Base-by-base conservation (phyloP, 2,329 filamentous ascomycete genomes). In the Alternaria metachromatica region DNA sequence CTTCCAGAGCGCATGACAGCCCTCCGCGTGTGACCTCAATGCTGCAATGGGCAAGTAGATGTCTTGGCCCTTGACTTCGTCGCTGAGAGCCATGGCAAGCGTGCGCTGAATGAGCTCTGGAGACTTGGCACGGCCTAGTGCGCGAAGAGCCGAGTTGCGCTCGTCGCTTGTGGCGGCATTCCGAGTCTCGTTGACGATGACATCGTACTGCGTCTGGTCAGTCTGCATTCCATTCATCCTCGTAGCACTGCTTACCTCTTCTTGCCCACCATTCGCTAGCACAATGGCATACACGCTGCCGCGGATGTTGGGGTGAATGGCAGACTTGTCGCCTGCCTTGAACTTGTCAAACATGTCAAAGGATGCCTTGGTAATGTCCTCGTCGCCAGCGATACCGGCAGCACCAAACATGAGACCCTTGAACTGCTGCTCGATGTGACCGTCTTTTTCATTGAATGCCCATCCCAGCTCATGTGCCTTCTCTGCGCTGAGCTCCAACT, bases 291-390 rank as follows among this genome's bases (percentile, higher is more conserved):
- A 97, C 12, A 97, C 94, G 72, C 91, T 93, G 64, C 89, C 89
- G 51, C 94, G 89, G 62, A 98, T 89, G 82, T 98, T 98, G 55
- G 95, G 94, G 82, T 97, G 94, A 64, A 98, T 90, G 28, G 95
- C 94, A 33, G 86, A 85, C 76, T 86, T 87, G 77, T 98, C 93
- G 26, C 95, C 95, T 23, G 84, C 86, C 72, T 90, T 88, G 79
- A 94, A 97, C 79, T 92, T 94, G 76, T 87, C 86, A 79, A 97
- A 97, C 92, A 97, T 96, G 26, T 94, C 92, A 81, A 94, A 91
- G 8, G 94, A 91, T 8, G 93, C 93, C 54, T 89, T 86, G 76
- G 95, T 88, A 65, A 97, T 88, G 70, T 87, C 85, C 73, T 94
- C 84, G 74, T 98, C 95, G 33, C 93, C 94, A 49, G 90, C 87